Evolutionary conservation across 2,329 filamentous ascomycete genomes (phyloP).

Genomic region (Fusarium fujikuroi): DNA sequence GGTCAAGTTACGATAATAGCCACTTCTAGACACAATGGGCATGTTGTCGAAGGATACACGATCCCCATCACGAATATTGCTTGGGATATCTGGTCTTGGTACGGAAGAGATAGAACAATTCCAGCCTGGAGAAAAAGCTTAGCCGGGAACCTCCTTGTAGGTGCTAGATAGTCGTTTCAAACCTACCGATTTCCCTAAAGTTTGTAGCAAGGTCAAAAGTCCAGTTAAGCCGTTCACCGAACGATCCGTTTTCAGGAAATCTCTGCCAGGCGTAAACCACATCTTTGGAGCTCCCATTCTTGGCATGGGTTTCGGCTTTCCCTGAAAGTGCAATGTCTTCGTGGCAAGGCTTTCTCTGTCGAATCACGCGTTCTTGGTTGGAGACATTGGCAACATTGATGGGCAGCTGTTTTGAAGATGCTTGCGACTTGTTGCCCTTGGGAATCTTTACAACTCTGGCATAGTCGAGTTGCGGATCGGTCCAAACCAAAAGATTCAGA

Average conservation of each 20-base stretch:
- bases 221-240: constrained; percentile 65
- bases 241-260: constrained; percentile 62
- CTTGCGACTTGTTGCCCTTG: neutral
- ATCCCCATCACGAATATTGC: constrained; percentile 47
- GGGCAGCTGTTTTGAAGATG: neutral
- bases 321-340: neutral
- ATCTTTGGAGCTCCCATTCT: constrained; percentile 34
- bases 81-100: constrained; percentile 58
- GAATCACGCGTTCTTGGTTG: constrained; percentile 16
- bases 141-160: neutral
- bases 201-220: constrained; percentile 63
- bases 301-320: neutral
- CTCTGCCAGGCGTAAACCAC: constrained; percentile 69
- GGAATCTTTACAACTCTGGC: constrained; percentile 59
- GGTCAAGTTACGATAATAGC: constrained; percentile 58
- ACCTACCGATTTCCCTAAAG: constrained; percentile 65
- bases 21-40: constrained; percentile 55
- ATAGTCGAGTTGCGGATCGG: constrained; percentile 65
- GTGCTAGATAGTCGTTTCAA: neutral
- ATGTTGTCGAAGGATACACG: constrained; percentile 55
- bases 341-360: constrained; percentile 27
- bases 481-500: constrained; percentile 63
- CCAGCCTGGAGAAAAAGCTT: constrained; percentile 57
- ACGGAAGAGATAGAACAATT: constrained; percentile 64
- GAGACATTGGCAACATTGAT: neutral